phyloP scores from a whole-genome alignment of 1,139 yeast species.

The Pichia sorboxylosa region DNA sequence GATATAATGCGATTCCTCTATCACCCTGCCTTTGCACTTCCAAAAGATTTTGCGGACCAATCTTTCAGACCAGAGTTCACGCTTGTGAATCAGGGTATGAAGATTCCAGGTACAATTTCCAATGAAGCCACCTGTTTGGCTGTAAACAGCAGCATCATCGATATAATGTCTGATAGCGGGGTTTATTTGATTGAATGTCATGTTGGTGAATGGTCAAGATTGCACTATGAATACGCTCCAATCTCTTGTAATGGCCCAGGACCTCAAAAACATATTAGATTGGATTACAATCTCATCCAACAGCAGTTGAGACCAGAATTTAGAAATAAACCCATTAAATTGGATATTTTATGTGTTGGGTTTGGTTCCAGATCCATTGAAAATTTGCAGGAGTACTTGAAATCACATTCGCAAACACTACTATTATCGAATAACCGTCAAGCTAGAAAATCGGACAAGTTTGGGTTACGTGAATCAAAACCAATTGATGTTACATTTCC shows the following conservation, averaged over 20 bases:
- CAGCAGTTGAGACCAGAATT: conserved; percentile 31
- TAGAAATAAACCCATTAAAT: conserved; percentile 31
- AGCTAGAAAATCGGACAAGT: conserved; percentile 15
- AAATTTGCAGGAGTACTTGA: conserved; percentile 31
- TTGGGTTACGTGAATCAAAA: conserved; percentile 17
- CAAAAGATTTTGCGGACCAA: conserved; percentile 38
- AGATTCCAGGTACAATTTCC: conserved; percentile 11
- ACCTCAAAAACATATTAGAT: conserved; percentile 37
- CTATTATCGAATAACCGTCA: conserved; percentile 11
- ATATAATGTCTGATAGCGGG: conserved; percentile 48
- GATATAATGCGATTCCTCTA: conserved; percentile 67
- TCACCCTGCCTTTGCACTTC: conserved; percentile 71
- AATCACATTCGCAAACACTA: conserved; percentile 10
- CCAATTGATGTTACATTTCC: conserved; percentile 16
- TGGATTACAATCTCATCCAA: conserved; percentile 39
- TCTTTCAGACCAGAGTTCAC: conserved; percentile 16
- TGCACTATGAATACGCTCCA: conserved; percentile 51
- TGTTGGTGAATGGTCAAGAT: conserved; percentile 53
- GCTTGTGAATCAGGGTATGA: conserved; percentile 21
- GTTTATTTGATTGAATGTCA: conserved; percentile 60
- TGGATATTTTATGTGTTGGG: conserved; percentile 40
- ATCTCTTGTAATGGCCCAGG: conserved; percentile 44
- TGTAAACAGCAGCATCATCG: conserved; percentile 34
- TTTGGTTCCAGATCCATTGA: conserved; percentile 27
- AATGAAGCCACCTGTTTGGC: conserved; percentile 15